A percentile compares a stretch with the other conserved stretches of the same genome.
phyloP scores from a whole-genome alignment of 2,329 filamentous ascomycete genomes.

The Stachybotrys echinatus region DNA sequence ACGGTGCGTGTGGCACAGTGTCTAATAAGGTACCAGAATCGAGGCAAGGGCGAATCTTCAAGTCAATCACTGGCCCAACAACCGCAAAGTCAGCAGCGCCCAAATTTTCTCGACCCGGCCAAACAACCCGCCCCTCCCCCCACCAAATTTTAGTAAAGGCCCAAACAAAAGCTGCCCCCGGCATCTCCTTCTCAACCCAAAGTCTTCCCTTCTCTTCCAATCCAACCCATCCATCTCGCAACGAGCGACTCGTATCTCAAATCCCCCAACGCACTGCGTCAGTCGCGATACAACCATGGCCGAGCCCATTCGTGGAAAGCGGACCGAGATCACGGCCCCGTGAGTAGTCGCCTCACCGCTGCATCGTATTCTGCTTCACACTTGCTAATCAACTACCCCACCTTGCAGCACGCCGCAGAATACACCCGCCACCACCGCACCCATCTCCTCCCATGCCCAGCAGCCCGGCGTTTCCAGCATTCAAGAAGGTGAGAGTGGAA shows the following conservation, averaged over 20 bases:
- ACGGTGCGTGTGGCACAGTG: neutral
- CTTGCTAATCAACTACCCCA: constrained; percentile 32
- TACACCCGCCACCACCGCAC: constrained; percentile 90
- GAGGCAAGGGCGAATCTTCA: neutral
- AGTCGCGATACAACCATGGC: constrained; percentile 44
- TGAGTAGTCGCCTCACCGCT: constrained; percentile 33
- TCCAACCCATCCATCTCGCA: constrained; percentile 8
- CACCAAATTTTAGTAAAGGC: constrained; percentile 34
- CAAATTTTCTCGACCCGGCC: constrained; percentile 27
- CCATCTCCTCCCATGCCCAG: constrained; percentile 95
- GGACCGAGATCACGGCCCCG: constrained; percentile 53
- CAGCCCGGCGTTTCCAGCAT: constrained; percentile 92
- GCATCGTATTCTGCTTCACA: constrained; percentile 8
- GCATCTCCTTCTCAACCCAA: constrained; percentile 22
- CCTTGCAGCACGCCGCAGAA: constrained; percentile 87
- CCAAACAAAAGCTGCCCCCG: constrained; percentile 19
- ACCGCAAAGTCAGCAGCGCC: constrained; percentile 21
- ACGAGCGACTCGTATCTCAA: constrained; percentile 12
- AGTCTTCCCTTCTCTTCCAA: constrained; percentile 22
- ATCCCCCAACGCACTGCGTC: constrained; percentile 6
- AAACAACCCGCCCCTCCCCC: constrained; percentile 18
- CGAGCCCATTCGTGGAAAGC: constrained; percentile 60
- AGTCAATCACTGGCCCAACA: constrained; percentile 18
- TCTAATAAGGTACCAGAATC: too few relatives aligned
- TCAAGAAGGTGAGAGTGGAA: constrained; percentile 93